These are phyloP conservation scores for Eucalyptus microcorys DNA, from an alignment of 345 rosid species.

Conservation along the genomic window DNA sequence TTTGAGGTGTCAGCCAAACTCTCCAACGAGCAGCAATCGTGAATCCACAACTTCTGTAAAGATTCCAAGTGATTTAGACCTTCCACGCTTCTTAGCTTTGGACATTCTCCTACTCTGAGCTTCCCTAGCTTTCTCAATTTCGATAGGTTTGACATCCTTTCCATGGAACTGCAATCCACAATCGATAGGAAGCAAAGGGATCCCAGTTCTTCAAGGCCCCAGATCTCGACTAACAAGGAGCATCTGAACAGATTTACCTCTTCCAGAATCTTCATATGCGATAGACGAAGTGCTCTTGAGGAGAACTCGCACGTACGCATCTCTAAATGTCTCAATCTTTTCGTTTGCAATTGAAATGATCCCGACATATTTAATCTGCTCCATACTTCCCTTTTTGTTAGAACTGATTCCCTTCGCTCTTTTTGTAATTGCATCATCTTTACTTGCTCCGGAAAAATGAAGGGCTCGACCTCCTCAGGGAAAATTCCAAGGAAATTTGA, in stretches of 20 bases:
- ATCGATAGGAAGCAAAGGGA: not conserved
- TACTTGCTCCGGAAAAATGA: no score
- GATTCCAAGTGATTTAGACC: not conserved
- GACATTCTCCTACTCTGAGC: not conserved
- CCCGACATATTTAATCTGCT: accelerated
- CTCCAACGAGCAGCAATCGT: not conserved
- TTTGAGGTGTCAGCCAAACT: not conserved
- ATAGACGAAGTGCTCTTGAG: not conserved
- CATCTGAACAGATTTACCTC: not conserved
- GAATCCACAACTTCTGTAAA: not conserved
- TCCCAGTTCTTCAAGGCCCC: not conserved
- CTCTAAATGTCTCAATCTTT: not conserved
- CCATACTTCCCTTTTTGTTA: no score
- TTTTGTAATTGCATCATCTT: no score
- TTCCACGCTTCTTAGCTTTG: not conserved
- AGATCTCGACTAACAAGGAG: not conserved
- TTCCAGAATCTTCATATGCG: not conserved
- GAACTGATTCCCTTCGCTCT: no score
- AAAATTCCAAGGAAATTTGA: accelerated
- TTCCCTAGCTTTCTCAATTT: not conserved
- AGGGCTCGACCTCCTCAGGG: no score
- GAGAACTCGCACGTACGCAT: not conserved
- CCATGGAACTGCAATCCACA: not conserved
- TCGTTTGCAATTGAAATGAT: accelerated
- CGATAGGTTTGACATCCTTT: not conserved